A percentile compares a stretch with the other conserved stretches of the same genome.
These are phyloP conservation scores for Lactifluus volemus DNA, from an alignment of 768 basidiomycete genomes.

Conservation along the genomic window DNA sequence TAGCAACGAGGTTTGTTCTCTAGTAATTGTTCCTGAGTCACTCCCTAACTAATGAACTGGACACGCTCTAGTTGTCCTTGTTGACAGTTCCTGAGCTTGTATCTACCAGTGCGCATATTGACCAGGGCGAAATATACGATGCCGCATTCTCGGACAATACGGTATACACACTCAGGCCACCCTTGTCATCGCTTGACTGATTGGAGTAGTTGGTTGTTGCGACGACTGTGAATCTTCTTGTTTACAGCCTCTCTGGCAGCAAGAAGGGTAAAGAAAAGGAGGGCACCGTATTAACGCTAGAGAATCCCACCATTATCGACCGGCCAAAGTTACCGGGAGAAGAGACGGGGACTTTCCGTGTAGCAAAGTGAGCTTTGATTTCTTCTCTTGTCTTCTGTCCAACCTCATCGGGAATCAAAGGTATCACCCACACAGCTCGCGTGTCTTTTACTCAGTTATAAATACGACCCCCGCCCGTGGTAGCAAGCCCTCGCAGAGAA, in stretches of 20 bases:
- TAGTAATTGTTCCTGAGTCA: background rate
- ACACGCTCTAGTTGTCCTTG: slow-evolving; percentile 20
- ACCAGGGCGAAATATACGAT: slow-evolving; percentile 80
- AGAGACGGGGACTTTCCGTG: slow-evolving; percentile 1
- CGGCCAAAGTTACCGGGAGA: slow-evolving; percentile 12
- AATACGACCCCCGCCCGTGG: slow-evolving; percentile 61
- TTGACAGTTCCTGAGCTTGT: slow-evolving; percentile 29
- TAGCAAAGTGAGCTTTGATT: slow-evolving; percentile 5
- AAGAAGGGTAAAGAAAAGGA: slow-evolving; percentile 35
- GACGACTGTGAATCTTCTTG: slow-evolving; percentile 52
- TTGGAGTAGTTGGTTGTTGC: slow-evolving; percentile 50
- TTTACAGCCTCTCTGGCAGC: slow-evolving; percentile 47
- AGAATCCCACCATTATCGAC: slow-evolving; percentile 10
- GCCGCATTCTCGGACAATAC: slow-evolving; percentile 62
- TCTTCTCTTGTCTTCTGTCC: background rate
- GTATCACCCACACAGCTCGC: slow-evolving; percentile 44
- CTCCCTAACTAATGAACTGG: background rate
- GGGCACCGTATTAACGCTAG: slow-evolving; percentile 18
- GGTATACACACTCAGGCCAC: slow-evolving; percentile 30
- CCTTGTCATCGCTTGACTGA: background rate
- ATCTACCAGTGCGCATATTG: slow-evolving; percentile 39
- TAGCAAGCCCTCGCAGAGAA: slow-evolving; percentile 43
- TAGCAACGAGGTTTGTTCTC: slow-evolving; percentile 48
- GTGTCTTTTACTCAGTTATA: slow-evolving; percentile 57
- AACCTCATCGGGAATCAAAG: slow-evolving; percentile 30